Conservation (phyloP, 306 rosid genomes). For the Vigna mungo region DNA sequence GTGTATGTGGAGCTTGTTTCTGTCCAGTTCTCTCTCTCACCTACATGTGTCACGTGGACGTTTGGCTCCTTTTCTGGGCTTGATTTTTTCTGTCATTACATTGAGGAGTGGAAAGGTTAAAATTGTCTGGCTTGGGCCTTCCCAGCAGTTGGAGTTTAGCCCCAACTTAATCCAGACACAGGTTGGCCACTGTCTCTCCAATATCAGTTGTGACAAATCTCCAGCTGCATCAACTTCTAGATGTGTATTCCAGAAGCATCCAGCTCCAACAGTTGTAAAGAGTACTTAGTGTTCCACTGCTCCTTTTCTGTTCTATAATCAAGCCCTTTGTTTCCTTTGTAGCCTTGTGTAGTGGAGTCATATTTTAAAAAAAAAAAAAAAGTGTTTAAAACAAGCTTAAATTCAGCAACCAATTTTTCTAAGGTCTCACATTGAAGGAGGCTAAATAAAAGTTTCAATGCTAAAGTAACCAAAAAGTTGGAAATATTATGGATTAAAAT, state of each 20-base stretch:
- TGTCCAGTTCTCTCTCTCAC: background rate
- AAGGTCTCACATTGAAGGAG: conserved; percentile 5
- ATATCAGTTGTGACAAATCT: background rate
- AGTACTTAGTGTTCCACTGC: background rate
- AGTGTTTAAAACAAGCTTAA: background rate
- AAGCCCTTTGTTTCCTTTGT: background rate
- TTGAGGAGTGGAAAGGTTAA: background rate
- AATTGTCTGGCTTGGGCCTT: background rate
- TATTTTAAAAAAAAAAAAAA: background rate
- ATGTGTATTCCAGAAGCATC: too few species aligned
- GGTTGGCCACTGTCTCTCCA: background rate
- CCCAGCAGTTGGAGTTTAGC: background rate
- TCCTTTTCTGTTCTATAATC: background rate
- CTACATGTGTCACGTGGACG: background rate
- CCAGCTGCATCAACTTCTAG: background rate
- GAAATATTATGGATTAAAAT: conserved; percentile 31
- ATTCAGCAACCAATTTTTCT: background rate
- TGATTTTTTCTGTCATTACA: background rate
- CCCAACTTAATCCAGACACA: background rate
- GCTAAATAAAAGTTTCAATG: conserved; percentile 15
- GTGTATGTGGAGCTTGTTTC: background rate
- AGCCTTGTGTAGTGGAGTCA: background rate
- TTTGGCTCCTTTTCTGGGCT: background rate
- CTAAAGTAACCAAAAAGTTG: background rate
- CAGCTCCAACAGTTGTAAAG: too few species aligned